These are phyloP conservation scores for Rutstroemia sp. DNA, from an alignment of 2,329 filamentous ascomycete genomes.

Conservation along the genomic window DNA sequence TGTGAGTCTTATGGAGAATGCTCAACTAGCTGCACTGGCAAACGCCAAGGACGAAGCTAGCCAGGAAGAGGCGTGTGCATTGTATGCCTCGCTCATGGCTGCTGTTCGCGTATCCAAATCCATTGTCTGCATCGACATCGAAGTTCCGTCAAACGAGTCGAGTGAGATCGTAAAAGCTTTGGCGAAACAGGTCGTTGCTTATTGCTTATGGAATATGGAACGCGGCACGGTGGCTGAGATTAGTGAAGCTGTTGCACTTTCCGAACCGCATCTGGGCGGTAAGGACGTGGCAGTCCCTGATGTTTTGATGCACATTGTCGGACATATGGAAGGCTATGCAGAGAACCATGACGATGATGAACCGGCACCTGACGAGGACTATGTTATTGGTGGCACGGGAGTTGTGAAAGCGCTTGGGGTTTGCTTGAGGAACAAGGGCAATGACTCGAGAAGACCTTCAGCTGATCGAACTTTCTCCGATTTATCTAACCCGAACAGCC, in stretches of 20 bases:
- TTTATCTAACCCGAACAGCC: conserved; percentile 31
- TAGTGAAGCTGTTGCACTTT: conserved; percentile 33
- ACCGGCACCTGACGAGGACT: conserved; percentile 79
- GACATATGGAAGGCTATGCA: conserved; percentile 48
- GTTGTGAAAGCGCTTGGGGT: conserved; percentile 91
- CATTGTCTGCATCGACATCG: conserved; percentile 85
- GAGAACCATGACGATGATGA: conserved; percentile 52
- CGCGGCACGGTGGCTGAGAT: conserved; percentile 61
- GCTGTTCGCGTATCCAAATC: conserved; percentile 77
- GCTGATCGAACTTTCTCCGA: conserved; percentile 21
- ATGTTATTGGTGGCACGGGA: conserved; percentile 91
- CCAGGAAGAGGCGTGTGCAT: conserved; percentile 88
- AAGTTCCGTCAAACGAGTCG: conserved; percentile 73
- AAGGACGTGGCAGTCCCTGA: conserved; percentile 63
- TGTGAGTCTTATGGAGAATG: conserved; percentile 79
- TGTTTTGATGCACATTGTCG: conserved; percentile 80
- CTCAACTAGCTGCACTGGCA: conserved; percentile 61
- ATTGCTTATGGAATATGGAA: conserved; percentile 88
- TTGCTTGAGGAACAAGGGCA: conserved; percentile 73
- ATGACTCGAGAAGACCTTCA: conserved; percentile 45
- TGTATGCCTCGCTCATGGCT: conserved; percentile 87
- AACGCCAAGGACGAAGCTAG: conserved; percentile 67
- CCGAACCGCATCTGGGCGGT: conserved; percentile 35
- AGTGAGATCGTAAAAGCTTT: conserved; percentile 87
- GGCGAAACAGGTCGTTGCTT: conserved; percentile 90